Evolutionary conservation across 2,329 filamentous ascomycete species (phyloP).

Genomic region (Cladosporium colombiae): DNA sequence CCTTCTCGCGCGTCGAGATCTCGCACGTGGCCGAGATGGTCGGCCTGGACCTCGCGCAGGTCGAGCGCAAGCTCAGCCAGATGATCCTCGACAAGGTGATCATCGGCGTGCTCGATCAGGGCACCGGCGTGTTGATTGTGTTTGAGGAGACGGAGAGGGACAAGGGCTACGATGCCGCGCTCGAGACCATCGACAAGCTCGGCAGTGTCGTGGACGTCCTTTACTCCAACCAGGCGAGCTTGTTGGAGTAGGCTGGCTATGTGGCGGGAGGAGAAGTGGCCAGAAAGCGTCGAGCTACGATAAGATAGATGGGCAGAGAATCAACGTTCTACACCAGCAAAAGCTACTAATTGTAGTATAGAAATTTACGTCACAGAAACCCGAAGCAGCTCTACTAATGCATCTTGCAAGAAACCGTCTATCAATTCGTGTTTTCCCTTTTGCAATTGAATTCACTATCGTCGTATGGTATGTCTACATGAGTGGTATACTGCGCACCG

Average conservation of each 20-base stretch:
- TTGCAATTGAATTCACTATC: conserved; percentile 4
- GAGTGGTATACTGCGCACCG: conserved; percentile 18
- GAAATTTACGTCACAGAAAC: conserved; percentile 3
- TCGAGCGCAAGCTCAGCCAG: conserved; percentile 96
- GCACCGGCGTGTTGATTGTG: conserved; percentile 94
- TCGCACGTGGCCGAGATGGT: conserved; percentile 98
- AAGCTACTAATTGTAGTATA: conserved; percentile 13
- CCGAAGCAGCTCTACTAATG: not conserved
- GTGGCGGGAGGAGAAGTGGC: not conserved
- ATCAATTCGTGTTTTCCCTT: not conserved
- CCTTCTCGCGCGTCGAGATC: conserved; percentile 95
- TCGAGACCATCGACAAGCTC: conserved; percentile 94
- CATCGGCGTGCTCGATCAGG: conserved; percentile 94
- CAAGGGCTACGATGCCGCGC: conserved; percentile 87
- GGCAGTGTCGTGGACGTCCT: conserved; percentile 96
- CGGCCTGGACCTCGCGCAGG: conserved; percentile 90
- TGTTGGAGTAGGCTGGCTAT: conserved; percentile 71
- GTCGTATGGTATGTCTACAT: conserved; percentile 19
- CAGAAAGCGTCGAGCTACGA: conserved; percentile 5
- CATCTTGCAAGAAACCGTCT: not conserved
- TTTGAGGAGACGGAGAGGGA: conserved; percentile 94
- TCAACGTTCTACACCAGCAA: conserved; percentile 6
- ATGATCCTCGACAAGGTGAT: conserved; percentile 99
- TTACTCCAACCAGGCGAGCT: conserved; percentile 95
- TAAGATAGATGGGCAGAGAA: not conserved